These are phyloP conservation scores for Geum urbanum DNA, from an alignment of 306 rosid species.

Conservation along the genomic window DNA sequence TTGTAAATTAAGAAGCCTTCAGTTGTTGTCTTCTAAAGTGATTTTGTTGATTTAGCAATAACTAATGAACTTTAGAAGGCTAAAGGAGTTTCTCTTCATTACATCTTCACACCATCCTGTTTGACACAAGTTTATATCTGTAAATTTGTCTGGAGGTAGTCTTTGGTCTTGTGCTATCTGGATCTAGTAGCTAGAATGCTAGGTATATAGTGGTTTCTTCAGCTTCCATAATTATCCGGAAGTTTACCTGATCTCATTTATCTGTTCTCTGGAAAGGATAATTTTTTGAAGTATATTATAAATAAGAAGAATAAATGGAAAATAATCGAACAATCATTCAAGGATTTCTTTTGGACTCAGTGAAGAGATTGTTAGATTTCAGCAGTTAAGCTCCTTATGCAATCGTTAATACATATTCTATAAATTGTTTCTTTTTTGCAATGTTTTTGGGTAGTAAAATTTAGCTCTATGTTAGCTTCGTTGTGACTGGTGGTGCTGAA, in stretches of 20 bases:
- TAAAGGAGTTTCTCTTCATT: background rate
- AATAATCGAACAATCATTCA: background rate
- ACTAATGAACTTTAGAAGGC: background rate
- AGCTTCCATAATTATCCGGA: too few species aligned
- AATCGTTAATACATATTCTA: background rate
- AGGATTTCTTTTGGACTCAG: background rate
- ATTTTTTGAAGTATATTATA: too few species aligned
- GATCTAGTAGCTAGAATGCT: too few species aligned
- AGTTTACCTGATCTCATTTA: too few species aligned
- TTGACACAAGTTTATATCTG: too few species aligned
- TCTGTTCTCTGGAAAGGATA: too few species aligned
- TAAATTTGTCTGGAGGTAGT: too few species aligned
- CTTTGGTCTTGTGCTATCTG: too few species aligned
- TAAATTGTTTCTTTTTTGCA: background rate
- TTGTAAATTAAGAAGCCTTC: background rate
- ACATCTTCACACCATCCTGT: too few species aligned
- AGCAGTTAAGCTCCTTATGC: background rate
- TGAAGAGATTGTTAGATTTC: background rate
- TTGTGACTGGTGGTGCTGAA: background rate
- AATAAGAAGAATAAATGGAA: too few species aligned
- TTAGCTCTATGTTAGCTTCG: too few species aligned
- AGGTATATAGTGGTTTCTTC: too few species aligned
- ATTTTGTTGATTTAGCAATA: background rate
- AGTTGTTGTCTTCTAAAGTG: background rate
- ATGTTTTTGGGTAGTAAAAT: background rate